phyloP scores from a whole-genome alignment of 2,329 filamentous ascomycete genomes.

The Penicillium sp. region DNA sequence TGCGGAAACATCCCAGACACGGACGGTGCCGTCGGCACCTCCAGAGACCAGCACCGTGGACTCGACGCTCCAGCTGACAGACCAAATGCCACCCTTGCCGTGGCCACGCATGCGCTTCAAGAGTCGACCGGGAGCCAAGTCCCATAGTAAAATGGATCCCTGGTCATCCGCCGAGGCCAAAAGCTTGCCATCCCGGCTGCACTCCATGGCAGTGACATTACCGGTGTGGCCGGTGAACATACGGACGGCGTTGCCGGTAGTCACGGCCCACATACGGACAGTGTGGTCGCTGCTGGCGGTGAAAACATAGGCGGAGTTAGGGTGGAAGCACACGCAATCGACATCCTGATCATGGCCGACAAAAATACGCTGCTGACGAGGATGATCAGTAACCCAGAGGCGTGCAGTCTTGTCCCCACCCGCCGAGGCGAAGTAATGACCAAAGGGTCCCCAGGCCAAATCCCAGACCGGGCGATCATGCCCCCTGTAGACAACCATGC shows the following conservation, averaged over 20 bases:
- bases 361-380: constrained; percentile 79
- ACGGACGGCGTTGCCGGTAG: constrained; percentile 77
- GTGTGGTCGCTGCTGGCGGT: constrained; percentile 90
- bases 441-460: constrained; percentile 82
- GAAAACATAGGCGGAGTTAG: constrained; percentile 89
- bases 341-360: constrained; percentile 90
- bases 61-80: constrained; percentile 87
- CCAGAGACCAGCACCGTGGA: constrained; percentile 85
- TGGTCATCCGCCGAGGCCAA: constrained; percentile 85
- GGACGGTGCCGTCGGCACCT: constrained; percentile 85
- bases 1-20: constrained; percentile 84
- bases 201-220: constrained; percentile 77
- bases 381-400: constrained; percentile 88
- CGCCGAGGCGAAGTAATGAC: constrained; percentile 87
- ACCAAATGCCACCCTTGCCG: constrained; percentile 88
- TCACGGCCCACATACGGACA: constrained; percentile 95
- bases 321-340: constrained; percentile 89
- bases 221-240: constrained; percentile 89
- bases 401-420: constrained; percentile 87
- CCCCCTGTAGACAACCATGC: constrained; percentile 86
- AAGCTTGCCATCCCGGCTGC: constrained; percentile 79
- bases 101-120: constrained; percentile 94
- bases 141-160: constrained; percentile 92
- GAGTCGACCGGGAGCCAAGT: constrained; percentile 75
- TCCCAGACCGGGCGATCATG: constrained; percentile 88